Evolutionary conservation across 208 protist species (phyloP), one percentile per base, ranked within the genome.

Genomic region (Trypanosoma melophagium): DNA sequence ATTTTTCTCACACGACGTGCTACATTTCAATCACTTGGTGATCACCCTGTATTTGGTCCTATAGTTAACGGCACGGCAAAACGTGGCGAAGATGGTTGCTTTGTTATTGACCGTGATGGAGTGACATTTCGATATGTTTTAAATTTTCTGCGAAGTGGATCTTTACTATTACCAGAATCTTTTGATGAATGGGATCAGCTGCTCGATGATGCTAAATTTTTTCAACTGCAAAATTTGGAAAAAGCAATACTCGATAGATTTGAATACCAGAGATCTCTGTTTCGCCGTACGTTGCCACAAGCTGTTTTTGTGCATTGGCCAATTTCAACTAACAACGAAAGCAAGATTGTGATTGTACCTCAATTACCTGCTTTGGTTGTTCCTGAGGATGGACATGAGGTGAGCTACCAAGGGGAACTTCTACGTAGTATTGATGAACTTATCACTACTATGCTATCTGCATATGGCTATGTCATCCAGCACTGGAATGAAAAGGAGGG

Each of bases 111-210:
- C 53, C 71, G 83, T 41, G 87, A 93, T 56, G 77, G 80, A 3
- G 40, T 70, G 21, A 50, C 82, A 14, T 93, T 93, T 58, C 87
- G 87, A 31, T 78, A 79, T 64, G 60, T 90, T 22, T 52, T 93
- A 21, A 86, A 81, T 60, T 90, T 77, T 69, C 60, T 89, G 55
- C 87, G 84, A 31, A 66, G 54, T 42, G 78, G 78, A 21, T 60
- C 31, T n/a, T 74, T 93, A 10, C 45, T 58, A 21, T 55, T 93
- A 17, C 82, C 82, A 8, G 74, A 86, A 16, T 38, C 47, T 57
- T 93, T 90, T 66, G 49, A 65, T 35, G 84, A 93, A 55, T 93
- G 84, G 87, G 80, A 86, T 42, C 68, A 80, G 58, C 73, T 93
- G 13, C 76, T 85, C 31, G 71, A 85, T 51, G 82, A 89, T 49